These are phyloP conservation scores for Rhizopus delemar DNA, from an alignment of 371 early-diverging fungal species.

Conservation along the genomic window DNA sequence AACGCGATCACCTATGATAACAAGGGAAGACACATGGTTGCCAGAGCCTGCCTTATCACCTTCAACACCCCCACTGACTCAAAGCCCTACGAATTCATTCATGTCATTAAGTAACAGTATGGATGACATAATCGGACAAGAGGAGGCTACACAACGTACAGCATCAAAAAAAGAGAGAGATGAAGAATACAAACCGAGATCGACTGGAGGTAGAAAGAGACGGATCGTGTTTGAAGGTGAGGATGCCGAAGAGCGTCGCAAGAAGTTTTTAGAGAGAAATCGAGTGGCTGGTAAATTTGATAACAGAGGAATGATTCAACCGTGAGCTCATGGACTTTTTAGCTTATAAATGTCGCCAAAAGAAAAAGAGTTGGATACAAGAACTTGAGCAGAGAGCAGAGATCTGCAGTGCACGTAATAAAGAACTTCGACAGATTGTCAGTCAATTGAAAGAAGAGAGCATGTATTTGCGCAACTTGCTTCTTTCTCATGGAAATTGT, in stretches of 20 bases:
- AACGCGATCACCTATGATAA: background rate
- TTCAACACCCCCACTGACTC: constrained; percentile 25
- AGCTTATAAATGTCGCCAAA: constrained; percentile 79
- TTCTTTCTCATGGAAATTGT: constrained; percentile 64
- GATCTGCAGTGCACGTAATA: constrained; percentile 55
- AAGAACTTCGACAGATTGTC: constrained; percentile 54
- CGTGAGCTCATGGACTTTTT: constrained; percentile 2
- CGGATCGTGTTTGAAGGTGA: constrained; percentile 41
- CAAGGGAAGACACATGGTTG: background rate
- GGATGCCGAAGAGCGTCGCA: constrained; percentile 36
- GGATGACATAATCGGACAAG: background rate
- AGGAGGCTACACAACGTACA: background rate
- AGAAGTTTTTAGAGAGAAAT: constrained; percentile 65
- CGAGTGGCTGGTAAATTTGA: constrained; percentile 57
- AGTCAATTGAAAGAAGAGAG: constrained; percentile 68
- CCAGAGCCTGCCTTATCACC: constrained; percentile 9
- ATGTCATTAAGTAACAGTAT: background rate
- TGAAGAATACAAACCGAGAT: constrained; percentile 2
- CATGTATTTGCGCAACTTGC: constrained; percentile 61
- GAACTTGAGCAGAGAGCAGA: constrained; percentile 66
- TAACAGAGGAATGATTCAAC: background rate
- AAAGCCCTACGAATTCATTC: constrained; percentile 14
- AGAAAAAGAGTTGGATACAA: constrained; percentile 74
- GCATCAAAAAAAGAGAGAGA: constrained; percentile 1
- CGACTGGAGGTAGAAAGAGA: constrained; percentile 31